These are phyloP conservation scores for Wolfiporia cocos DNA, from an alignment of 1,284 basidiomycete genomes.

Conservation along the genomic window DNA sequence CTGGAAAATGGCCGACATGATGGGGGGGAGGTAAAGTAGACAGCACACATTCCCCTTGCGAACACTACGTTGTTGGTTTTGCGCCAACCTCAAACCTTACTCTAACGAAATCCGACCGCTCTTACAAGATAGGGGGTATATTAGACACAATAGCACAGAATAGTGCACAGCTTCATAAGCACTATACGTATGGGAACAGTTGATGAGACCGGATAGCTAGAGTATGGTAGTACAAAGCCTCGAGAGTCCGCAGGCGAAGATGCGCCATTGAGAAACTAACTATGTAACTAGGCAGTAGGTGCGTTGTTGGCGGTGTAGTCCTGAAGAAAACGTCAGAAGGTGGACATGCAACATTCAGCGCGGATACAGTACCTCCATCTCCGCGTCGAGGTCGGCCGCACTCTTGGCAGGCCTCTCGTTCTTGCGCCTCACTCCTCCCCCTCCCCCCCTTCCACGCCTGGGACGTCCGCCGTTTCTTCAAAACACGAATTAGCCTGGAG, in stretches of 20 bases:
- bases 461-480: constrained; percentile 34
- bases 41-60: not conserved
- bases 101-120: too few relatives aligned
- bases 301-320: constrained; percentile 63
- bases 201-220: constrained; percentile 5
- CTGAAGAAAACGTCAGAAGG: too few relatives aligned
- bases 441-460: constrained; percentile 43
- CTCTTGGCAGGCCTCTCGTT: constrained; percentile 59
- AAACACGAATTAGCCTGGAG: constrained; percentile 9
- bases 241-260: constrained; percentile 5
- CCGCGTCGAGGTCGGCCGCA: constrained; percentile 73
- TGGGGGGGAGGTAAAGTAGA: not conserved
- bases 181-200: constrained; percentile 4
- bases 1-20: constrained; percentile 12
- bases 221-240: constrained; percentile 10
- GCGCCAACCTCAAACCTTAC: too few relatives aligned
- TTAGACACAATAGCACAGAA: constrained; percentile 1
- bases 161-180: not conserved
- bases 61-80: too few relatives aligned
- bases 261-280: not conserved
- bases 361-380: constrained; percentile 86
- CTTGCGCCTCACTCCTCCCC: constrained; percentile 56
- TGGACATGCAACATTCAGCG: too few relatives aligned
- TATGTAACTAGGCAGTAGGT: constrained; percentile 8
- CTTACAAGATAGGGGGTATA: too few relatives aligned